Evolutionary conservation across 2,329 filamentous ascomycete genomes (phyloP), one percentile per base, ranked within the genome.

Genomic region (Ophiocordyceps robertsii): DNA sequence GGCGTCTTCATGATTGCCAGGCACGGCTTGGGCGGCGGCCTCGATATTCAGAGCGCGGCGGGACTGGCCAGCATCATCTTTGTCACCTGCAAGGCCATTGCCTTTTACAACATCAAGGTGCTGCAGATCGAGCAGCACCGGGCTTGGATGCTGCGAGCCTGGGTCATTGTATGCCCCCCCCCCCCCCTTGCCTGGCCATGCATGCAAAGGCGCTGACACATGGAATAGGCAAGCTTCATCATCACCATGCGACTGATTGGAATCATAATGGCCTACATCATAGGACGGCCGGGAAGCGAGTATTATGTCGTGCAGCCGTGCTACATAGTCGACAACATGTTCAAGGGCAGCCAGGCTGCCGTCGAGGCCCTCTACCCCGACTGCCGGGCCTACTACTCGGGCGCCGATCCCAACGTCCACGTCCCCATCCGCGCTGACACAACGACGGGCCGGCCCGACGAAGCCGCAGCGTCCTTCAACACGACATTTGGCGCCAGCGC

Each of bases 51-150:
- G 49, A 50, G 55, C 0, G 58, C 48, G 1, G 49, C 69, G 0
- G 67, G 67, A 0, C 38, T 67, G 0, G 49, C 75, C 3, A 63
- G 56, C 1, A 60, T 75, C 32, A 50, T 65, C 11, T 71, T 70
- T 2, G 51, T 67, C 0, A 48, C 53, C 1, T 60, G 65, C 4
- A 52, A 73, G 6, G 43, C 52, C 0, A 51, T 77, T 32, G 68
- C 75, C 0, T 68, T 66, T 31, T 59, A 68, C 51, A 77, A 77
- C 47, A 68, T 80, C 55, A 77, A 72, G 55, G 58, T 63, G 3
- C 54, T 79, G 6, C 75, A 79, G 51, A 73, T 82, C 39, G 72
- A 77, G 29, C 68, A 78, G 51, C 75, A 80, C 45, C 64, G 75
- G 1, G 70, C 71, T 3, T 80, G 74, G 75, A 80, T 79, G 74